Evolutionary conservation across 805 yeast genomes (phyloP), one percentile per base, ranked within the genome.

Genomic region (Nakazawaea pomicola): DNA sequence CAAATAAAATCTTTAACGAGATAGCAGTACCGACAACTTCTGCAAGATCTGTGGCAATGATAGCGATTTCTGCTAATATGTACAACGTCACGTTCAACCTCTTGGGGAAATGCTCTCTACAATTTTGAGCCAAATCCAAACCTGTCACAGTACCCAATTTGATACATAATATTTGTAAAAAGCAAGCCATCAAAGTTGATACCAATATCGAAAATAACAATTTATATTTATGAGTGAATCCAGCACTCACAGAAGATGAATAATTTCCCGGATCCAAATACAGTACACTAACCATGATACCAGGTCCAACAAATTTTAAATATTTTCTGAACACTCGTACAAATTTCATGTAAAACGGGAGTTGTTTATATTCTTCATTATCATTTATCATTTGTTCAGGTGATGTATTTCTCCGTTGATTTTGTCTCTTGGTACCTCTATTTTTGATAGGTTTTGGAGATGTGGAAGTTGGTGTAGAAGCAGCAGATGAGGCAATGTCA

Each of bases 181-280:
- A 72, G 21, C 88, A 84, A 0, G 96, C 96, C 64, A 87, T 80
- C 38, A 84, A 56, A 54, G 88, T 89, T n/a, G 95, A 82, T 44
- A 88, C 53, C 38, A 88, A 67, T 3, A 88, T 73, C 23, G 83
- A 72, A 58, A 86, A 84, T 38, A 89, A 67, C 39, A 88, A 72
- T 44, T 82, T 74, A 60, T 80, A 89, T 55, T 79, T 75, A 53
- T 80, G 84, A 41, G 78, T 71, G 2, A 95, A 90, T 38, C 96
- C 97, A 1, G 95, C 87, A 12, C 86, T 74, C 1, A 89, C 95
- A 12, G 93, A 88, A 0, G 96, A 85, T 33, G 95, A 78, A 61
- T 87, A 89, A 60, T 89, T 89, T 32, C 97, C 97, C 1, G 96
- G 96, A 57, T 89, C 97, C 71, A 89, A 84, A 55, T 89, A 90